phyloP scores from a whole-genome alignment of 164 flowering plant species.

The Litsea cubeba region DNA sequence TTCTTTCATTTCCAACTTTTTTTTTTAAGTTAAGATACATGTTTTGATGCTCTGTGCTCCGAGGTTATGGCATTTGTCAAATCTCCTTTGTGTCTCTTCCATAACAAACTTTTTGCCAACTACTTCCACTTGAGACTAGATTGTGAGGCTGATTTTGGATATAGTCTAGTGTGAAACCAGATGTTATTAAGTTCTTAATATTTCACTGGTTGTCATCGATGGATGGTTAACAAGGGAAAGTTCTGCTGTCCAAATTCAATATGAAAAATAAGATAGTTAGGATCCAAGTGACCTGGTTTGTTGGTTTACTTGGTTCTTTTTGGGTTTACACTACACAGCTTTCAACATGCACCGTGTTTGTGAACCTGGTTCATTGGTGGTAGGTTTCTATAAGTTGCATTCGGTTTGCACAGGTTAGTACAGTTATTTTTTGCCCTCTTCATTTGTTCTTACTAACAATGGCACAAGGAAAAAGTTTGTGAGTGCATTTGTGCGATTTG shows the following conservation, averaged over 20 bases:
- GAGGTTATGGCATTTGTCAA: too few relatives aligned
- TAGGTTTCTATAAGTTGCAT: not conserved
- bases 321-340: too few relatives aligned
- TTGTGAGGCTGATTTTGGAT: not conserved
- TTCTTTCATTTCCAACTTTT: not conserved
- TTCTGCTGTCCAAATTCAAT: not conserved
- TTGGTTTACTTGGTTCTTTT: not conserved
- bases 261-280: not conserved
- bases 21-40: too few relatives aligned
- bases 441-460: too few relatives aligned
- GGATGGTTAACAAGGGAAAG: not conserved
- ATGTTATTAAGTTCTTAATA: not conserved
- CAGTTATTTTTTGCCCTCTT: too few relatives aligned
- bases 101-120: not conserved
- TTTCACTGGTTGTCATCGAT: not conserved
- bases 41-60: not conserved
- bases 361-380: not conserved
- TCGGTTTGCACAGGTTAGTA: not conserved
- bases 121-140: not conserved
- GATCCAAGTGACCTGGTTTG: not conserved
- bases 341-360: not conserved
- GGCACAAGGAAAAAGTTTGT: too few relatives aligned
- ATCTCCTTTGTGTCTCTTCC: not conserved
- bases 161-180: not conserved
- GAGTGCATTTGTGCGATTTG: too few relatives aligned